These are phyloP conservation scores for Podila minutissima DNA, from an alignment of 192 early-diverging fungal species.

Conservation along the genomic window DNA sequence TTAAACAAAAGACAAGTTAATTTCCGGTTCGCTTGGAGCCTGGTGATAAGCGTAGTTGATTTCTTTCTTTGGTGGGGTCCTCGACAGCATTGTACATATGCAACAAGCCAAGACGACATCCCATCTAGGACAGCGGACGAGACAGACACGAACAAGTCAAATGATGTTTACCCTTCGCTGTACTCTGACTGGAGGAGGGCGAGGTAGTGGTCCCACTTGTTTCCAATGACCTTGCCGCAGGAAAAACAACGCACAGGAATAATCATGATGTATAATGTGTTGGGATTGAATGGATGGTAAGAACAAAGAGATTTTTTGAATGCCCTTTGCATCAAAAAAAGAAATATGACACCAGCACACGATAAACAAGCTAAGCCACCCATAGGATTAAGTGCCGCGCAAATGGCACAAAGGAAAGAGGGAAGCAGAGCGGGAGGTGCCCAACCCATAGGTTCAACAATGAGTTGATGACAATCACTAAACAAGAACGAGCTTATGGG, in stretches of 20 bases:
- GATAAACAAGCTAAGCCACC: too few species aligned
- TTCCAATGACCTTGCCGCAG: conserved; percentile 98
- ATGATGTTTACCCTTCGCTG: conserved; percentile 73
- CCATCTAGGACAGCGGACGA: background rate
- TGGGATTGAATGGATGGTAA: background rate
- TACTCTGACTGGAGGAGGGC: conserved; percentile 80
- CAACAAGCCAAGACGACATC: conserved; percentile 7
- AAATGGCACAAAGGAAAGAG: too few species aligned
- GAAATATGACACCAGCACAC: background rate
- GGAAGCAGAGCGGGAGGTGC: too few species aligned
- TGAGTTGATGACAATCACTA: too few species aligned
- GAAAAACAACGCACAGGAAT: conserved; percentile 99
- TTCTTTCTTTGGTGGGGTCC: background rate
- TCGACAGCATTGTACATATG: background rate
- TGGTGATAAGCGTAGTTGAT: too few species aligned
- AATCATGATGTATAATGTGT: conserved; percentile 76
- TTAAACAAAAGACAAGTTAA: background rate
- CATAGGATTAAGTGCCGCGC: too few species aligned
- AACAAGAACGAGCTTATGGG: too few species aligned
- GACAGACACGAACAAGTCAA: background rate
- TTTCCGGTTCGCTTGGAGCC: background rate
- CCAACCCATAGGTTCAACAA: too few species aligned
- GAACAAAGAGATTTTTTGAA: conserved; percentile 1
- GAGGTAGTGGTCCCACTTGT: conserved; percentile 97
- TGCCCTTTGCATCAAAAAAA: background rate